Evolutionary conservation across 2,329 filamentous ascomycete species (phyloP).

Genomic region (Madurella fahalii): DNA sequence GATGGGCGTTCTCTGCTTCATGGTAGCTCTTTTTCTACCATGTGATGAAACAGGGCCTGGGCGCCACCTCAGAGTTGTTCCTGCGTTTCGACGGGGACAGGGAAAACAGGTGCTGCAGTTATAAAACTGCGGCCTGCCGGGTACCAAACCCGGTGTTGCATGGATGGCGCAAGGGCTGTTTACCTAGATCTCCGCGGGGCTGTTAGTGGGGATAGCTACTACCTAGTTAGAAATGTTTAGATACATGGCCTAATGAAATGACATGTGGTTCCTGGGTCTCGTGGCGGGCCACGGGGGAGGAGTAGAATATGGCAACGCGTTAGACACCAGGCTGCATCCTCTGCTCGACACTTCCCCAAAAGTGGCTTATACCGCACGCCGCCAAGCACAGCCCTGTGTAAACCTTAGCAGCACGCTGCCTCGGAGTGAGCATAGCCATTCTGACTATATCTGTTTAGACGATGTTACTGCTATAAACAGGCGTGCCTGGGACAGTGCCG

Average conservation of each 20-base stretch:
- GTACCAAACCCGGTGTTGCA: not conserved
- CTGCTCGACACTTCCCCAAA: too few species aligned
- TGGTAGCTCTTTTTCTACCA: not conserved
- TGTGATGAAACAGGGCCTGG: not conserved
- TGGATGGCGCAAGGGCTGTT: not conserved
- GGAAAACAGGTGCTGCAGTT: not conserved
- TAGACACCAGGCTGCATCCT: too few species aligned
- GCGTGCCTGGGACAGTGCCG: too few species aligned
- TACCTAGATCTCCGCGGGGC: not conserved
- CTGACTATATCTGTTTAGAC: too few species aligned
- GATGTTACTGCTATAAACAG: too few species aligned
- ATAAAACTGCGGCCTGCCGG: not conserved
- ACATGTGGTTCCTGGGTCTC: too few species aligned
- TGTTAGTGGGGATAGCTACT: not conserved
- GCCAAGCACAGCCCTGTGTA: too few species aligned
- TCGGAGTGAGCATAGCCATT: too few species aligned
- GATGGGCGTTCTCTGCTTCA: not conserved
- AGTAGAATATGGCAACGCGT: too few species aligned
- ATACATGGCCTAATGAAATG: not conserved
- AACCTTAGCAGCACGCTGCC: too few species aligned
- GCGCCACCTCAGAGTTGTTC: not conserved
- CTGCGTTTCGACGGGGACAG: not conserved
- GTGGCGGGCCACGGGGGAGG: too few species aligned
- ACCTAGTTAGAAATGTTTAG: not conserved
- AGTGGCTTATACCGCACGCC: too few species aligned